Base-by-base conservation (phyloP, 2,329 filamentous ascomycete genomes). In the Aaosphaeria pasadenensis region DNA sequence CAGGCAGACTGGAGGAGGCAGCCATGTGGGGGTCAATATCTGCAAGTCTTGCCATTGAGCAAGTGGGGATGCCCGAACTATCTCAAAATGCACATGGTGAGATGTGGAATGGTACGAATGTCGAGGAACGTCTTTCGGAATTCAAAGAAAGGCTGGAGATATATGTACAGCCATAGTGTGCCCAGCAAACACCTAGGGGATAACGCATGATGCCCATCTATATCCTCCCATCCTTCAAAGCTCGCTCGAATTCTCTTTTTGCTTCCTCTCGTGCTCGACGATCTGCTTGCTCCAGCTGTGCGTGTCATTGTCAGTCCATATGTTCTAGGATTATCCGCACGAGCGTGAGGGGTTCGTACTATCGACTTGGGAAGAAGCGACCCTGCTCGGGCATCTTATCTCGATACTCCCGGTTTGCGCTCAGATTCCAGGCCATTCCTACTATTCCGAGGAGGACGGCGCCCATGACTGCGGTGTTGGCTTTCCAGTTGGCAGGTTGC, bases 1-100 rank as follows among this genome's bases (percentile, higher is more conserved):
- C 65, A n/a, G 49, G 55, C 11, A 59, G 69, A 54, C 75, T 88
- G 38, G 82, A 85, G 51, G 84, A 89, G 59, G 91, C 90, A 5
- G 85, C 88, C 5, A 77, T 82, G 0, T 92, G 87, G 83, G 94
- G 86, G 4, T 87, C 83, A 41, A 80, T 97, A 5, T 87, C 90
- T 2, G 92, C 94, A 6, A 91, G 91, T 62, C 94, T 96, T 69
- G 89, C 89, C 11, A 95, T 99, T 60, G 91, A 99, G 71, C 94
- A 99, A 69, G 85, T 95, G 45, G 92, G 94, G 0, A 82, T 95
- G 67, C 92, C 92, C 0, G 67, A 67, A 1, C 62, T 91, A 44
- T 61, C 59, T 45, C 55, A 59, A 5, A 51, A 42, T 42, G 13
- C 47, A 31, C 49, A 65, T 7, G 63, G 62, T 41, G 77, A 79